Evolutionary conservation across 1,139 yeast species (phyloP), one percentile per base, ranked within the genome.

Genomic region (Citeromyces siamensis): DNA sequence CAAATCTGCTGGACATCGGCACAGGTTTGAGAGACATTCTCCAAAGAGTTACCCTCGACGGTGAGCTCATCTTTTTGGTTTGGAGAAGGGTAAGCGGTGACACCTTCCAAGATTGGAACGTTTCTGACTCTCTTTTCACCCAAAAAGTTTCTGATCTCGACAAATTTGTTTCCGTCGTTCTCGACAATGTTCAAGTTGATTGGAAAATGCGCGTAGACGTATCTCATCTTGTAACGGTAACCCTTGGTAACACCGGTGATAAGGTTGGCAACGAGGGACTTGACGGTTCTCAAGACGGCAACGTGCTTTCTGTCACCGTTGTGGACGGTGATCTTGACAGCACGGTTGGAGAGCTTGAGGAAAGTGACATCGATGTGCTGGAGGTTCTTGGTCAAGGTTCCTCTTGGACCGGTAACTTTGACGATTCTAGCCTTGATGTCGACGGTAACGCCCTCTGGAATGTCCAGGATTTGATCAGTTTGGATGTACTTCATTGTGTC

Each of bases 181-280:
- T 84, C 80, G 58, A 78, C 61, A 51, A 78, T 64, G 76, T 88
- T 90, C 55, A 90, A 96, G 71, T 93, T 90, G 72, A 93, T 93
- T 65, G 98, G 99, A 95, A 90, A 90, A 84, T 93, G 98, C 80
- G 98, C 99, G 64, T 90, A 93, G 53, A 90, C 98, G 68, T 86
- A 88, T 77, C 97, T 85, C 95, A 90, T 80, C 86, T 90, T 90
- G 94, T 90, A 90, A 72, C 82, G 79, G 94, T 72, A 90, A 68
- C 98, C 97, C 75, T 81, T 81, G 66, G 98, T 90, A 61, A 90
- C 98, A 81, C 99, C 98, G 52, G 84, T 84, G 71, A 90, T 68
- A 78, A 90, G 68, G 85, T 93, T 90, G 62, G 86, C 64, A 58
- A 90, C 74, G 63, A 90, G 73, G 53, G 97, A 84, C 74, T 86